Percentiles rank a stretch among this genome's conserved stretches.
Evolutionary conservation across 176 grass and related monocot genomes (phyloP).

Genomic region (Aegilops tauschii): DNA sequence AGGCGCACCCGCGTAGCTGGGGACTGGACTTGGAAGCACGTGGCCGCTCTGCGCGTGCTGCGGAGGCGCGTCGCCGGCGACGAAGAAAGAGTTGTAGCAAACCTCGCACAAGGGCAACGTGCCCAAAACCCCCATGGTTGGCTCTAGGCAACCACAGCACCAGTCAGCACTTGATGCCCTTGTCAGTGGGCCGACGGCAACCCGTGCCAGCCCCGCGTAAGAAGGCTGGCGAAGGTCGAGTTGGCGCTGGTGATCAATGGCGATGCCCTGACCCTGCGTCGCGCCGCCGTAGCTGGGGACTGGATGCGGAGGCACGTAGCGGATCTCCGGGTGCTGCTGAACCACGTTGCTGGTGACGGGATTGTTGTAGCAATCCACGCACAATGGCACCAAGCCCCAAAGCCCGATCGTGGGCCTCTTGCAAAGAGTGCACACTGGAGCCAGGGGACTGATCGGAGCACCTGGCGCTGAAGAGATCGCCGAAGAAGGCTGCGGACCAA

Average conservation of each 20-base stretch:
- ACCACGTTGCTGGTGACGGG: background rate
- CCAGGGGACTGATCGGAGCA: too few species aligned
- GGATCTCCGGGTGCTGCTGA: background rate
- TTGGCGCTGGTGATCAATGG: too few species aligned
- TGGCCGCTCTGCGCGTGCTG: background rate
- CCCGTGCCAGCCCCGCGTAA: too few species aligned
- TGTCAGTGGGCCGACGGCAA: too few species aligned
- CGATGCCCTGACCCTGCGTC: too few species aligned
- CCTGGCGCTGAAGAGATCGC: background rate
- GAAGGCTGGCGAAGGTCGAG: too few species aligned
- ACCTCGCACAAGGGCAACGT: too few species aligned
- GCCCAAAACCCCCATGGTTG: too few species aligned
- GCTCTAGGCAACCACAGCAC: too few species aligned
- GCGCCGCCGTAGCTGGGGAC: background rate
- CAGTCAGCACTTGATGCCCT: too few species aligned
- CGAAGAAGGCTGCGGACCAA: background rate
- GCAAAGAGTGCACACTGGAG: too few species aligned
- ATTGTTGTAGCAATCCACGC: background rate
- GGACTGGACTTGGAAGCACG: background rate
- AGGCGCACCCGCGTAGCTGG: too few species aligned
- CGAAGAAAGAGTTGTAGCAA: background rate
- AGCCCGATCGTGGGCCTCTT: background rate
- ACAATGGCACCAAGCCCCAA: background rate
- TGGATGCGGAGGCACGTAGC: background rate
- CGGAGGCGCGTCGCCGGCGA: background rate